Base-by-base conservation (phyloP, 805 yeast genomes). In the Metschnikowia noctiluminum region DNA sequence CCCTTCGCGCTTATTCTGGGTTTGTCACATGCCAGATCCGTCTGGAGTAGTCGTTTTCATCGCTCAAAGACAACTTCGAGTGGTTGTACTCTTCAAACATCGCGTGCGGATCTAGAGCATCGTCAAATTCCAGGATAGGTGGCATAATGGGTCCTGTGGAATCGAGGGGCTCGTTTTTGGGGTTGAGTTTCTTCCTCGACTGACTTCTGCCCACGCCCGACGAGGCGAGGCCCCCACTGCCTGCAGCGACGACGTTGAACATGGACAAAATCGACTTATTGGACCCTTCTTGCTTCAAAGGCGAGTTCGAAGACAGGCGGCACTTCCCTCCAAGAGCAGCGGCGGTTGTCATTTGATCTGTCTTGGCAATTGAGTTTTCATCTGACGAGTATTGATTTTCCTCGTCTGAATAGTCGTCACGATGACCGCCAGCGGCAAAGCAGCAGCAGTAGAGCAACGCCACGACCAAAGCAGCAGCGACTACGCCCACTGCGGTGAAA, bases 401-500 rank as follows among this genome's bases (percentile, higher is more conserved):
- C 45, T 71, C 75, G 48, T 72, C 76, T 13, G 69, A 62, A 55
- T 56, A 70, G 32, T 56, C 63, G 51, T 65, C 68, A 38, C 57
- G 47, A 43, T 52, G 53, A 35, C 41, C 45, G 35, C 52, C 48
- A 10, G 48, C 57, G 4, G 49, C 61, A 34, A 49, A 56, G 31
- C 61, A 76, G 63, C 68, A 78, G 69, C 58, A 76, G 51, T 52
- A 77, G 11, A 79, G 37, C 2, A 84, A 51, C 0, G 73, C 68
- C 0, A 68, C 56, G 1, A 84, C 42, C 0, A 82, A 42, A 1
- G 74, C 74, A 0, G 80, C 57, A 0, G 68, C 78, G 0, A 84
- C 82, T 1, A 89, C 57, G 1, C 91, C 96, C 14, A 89, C 94
- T 0, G 80, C 90, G 2, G 86, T 81, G 66, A 89, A 89, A 0